These are phyloP conservation scores for Pichia pseudocactophila DNA, from an alignment of 805 yeast genomes.

Conservation along the genomic window DNA sequence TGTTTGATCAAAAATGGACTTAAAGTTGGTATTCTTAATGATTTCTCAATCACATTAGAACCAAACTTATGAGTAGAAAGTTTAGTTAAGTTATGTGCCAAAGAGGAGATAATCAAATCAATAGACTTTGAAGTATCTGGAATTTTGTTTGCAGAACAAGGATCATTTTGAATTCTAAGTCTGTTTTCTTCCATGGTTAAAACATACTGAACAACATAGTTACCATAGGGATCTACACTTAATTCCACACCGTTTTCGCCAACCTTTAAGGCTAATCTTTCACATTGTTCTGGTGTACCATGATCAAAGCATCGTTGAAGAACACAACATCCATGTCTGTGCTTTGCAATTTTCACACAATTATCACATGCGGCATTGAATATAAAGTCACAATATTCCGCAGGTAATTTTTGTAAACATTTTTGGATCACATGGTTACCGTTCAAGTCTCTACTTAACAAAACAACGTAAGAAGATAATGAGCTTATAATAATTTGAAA, in stretches of 20 bases:
- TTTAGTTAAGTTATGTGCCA: slow-evolving; percentile 25
- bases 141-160: slow-evolving; percentile 15
- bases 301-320: slow-evolving; percentile 90
- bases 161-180: slow-evolving; percentile 23
- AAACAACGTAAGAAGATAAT: slow-evolving; percentile 55
- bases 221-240: slow-evolving; percentile 90
- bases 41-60: slow-evolving; percentile 51
- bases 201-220: slow-evolving; percentile 93
- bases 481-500: slow-evolving; percentile 37
- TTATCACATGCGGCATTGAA: slow-evolving; percentile 74
- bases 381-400: slow-evolving; percentile 74
- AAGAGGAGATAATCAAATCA: slow-evolving; percentile 21
- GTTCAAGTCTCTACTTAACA: slow-evolving; percentile 78
- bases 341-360: slow-evolving; percentile 80
- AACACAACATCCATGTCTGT: slow-evolving; percentile 96
- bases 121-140: slow-evolving; percentile 26
- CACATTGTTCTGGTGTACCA: slow-evolving; percentile 65
- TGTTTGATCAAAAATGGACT: slow-evolving; percentile 37
- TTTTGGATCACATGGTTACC: slow-evolving; percentile 97
- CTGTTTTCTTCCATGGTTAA: slow-evolving; percentile 34
- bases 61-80: slow-evolving; percentile 55
- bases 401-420: slow-evolving; percentile 64
- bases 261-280: slow-evolving; percentile 55
- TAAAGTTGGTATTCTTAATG: slow-evolving; percentile 38
- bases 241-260: slow-evolving; percentile 60